Base-by-base conservation (phyloP, 2,329 filamentous ascomycete genomes). In the Dactylellina drechsleri region DNA sequence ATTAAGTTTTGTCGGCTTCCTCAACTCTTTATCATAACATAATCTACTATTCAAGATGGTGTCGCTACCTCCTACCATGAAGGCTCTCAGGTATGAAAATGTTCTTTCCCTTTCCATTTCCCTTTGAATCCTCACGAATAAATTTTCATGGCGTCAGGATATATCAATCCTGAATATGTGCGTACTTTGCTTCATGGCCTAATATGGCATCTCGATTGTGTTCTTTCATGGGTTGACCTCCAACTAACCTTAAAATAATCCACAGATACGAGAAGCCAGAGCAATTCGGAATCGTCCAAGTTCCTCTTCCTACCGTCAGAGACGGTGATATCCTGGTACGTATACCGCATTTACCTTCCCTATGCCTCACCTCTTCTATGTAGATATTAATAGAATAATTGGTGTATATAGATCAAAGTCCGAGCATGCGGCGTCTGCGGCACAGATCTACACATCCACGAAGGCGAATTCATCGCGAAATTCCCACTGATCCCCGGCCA, bases 401-500 rank as follows among this genome's bases (percentile, higher is more conserved):
- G 23, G 23, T 23, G 23, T 77, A 26, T 78, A 64, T 79, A 85
- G 83, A 82, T 90, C 82, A 88, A 90, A 82, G 88, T 90, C 79
- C 89, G 90, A 82, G 88, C 87, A 66, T 89, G 87, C 78, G 87
- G 87, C 83, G 87, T 89, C 76, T 89, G 87, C 78, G 82, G 82
- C 77, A 72, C 79, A 60, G 81, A 84, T 77, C 77, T 84, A 81
- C 87, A 89, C 79, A 89, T 88, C 79, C 88, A 91, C 79, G 87
- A 90, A 81, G 89, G 89, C 79, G 88, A 91, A 82, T 91, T 91
- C 78, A 82, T 86, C 78, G 84, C 84, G 79, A 85, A 85, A 82
- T 84, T 85, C 81, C 73, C 82, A 68, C 65, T 70, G 10, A 56
- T 76, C 62, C 50, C 70, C 43, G 88, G 89, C 58, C 89, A 91